Conservation (phyloP, 129 eudicot species). For the Flaveria sonorensis region DNA sequence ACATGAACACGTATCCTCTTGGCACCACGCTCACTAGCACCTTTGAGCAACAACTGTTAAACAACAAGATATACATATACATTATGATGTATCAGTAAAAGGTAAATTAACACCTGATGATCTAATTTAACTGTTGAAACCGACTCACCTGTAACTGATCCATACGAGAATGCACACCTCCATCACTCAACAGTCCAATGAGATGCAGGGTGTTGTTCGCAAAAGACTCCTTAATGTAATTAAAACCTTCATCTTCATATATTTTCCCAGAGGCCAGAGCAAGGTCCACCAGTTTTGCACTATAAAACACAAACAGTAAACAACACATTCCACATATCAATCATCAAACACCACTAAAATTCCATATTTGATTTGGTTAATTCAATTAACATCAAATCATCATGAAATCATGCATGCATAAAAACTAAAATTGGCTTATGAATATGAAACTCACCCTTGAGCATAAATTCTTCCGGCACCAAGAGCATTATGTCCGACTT, state of each 20-base stretch:
- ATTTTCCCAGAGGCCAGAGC: conserved; percentile 94
- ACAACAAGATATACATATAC: background rate
- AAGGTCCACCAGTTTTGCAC: conserved; percentile 92
- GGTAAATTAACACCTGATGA: background rate
- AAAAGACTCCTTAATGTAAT: conserved; percentile 72
- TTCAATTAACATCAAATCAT: background rate
- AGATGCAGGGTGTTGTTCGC: conserved; percentile 79
- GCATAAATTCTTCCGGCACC: conserved; percentile 96
- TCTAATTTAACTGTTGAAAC: background rate
- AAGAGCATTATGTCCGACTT: conserved; percentile 97
- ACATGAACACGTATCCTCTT: conserved; percentile 83
- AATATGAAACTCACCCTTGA: conserved; percentile 59
- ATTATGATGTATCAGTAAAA: background rate
- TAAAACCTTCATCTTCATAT: conserved; percentile 84
- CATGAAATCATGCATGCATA: background rate
- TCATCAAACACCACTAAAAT: background rate
- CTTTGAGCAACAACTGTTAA: conserved; percentile 83
- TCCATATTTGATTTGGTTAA: background rate
- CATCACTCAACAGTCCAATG: conserved; percentile 90
- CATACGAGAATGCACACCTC: conserved; percentile 94
- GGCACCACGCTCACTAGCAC: conserved; percentile 92
- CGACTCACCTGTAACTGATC: conserved; percentile 78
- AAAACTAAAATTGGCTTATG: background rate
- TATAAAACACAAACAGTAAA: conserved; percentile 9
- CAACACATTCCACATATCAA: background rate